These are phyloP conservation scores for Botrytis cinerea DNA, from an alignment of 2,329 filamentous ascomycete species.

Conservation along the genomic window DNA sequence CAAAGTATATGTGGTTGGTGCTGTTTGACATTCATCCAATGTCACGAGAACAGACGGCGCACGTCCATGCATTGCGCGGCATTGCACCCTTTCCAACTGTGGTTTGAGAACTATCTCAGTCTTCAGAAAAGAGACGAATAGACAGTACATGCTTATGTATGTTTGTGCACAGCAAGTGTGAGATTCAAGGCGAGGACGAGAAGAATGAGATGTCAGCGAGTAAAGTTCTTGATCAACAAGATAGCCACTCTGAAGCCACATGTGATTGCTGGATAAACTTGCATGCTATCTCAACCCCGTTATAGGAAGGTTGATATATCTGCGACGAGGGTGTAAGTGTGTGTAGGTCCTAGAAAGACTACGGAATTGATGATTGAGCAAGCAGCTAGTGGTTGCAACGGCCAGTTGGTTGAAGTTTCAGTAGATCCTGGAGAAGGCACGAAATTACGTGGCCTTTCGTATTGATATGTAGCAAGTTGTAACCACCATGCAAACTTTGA, in stretches of 20 bases:
- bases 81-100: neutral
- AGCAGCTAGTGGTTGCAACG: neutral
- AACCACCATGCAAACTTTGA: neutral
- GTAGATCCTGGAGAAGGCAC: neutral
- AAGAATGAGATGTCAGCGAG: neutral
- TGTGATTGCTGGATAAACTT: neutral
- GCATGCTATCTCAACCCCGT: neutral
- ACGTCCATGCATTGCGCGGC: neutral
- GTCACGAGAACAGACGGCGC: neutral
- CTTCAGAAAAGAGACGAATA: too few relatives aligned
- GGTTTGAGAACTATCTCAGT: constrained; percentile 7
- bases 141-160: neutral
- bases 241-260: neutral
- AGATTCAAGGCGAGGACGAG: neutral
- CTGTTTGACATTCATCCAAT: neutral
- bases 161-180: neutral
- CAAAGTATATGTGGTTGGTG: neutral
- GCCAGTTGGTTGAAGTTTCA: neutral
- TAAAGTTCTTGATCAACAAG: neutral
- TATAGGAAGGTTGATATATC: neutral
- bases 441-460: neutral
- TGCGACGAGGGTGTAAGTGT: neutral
- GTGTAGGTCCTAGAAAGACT: neutral
- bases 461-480: neutral
- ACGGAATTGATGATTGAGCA: neutral